Evolutionary conservation across 148 eudicot genomes (phyloP), one percentile per base, ranked within the genome.

Genomic region (Nepenthes mirabilis): DNA sequence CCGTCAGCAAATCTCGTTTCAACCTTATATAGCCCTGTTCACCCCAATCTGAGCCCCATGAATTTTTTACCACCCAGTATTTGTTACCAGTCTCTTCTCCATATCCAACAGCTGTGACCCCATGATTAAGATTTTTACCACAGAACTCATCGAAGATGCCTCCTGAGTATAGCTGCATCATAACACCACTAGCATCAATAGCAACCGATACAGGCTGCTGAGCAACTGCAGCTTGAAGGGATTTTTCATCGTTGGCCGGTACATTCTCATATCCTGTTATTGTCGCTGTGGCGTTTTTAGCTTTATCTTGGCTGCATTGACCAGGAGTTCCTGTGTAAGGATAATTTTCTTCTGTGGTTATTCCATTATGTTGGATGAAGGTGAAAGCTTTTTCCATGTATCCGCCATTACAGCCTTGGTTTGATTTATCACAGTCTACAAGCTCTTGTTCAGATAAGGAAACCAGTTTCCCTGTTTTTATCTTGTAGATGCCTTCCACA

Each of bases 371-470:
- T 36, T 48, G 52, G 5, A 84, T 82, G 73, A 51, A 88, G 1
- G 65, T 65, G 33, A 70, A 88, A 45, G 89, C 96, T 57, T 57
- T 61, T 5, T 66, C 79, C 87, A 83, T 85, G 66, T 12, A 71
- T 36, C 96, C 96, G 33, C 96, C 96, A 12, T 61, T 43, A 64
- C 90, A 83, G 14, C 96, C 96, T 43, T 74, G 45, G 60, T 83
- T 81, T 14, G 37, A 0, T 56, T n/a, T 47, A 58, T 81, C 79
- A 66, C 95, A 83, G 71, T 87, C 87, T 33, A 87, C 71, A 11
- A 87, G 77, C 14, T 69, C 63, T 70, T 77, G 77, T 51, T 65
- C 80, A 4, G 74, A 72, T 36, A 77, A 55, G 9, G 74, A 69
- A 13, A 77, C 45, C 35, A 77, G 59, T 45, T 70, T 52, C 8